A percentile compares a stretch with the other conserved stretches of the same genome.
Evolutionary conservation across 345 rosid species (phyloP).

Genomic region (Syzygium jambos): DNA sequence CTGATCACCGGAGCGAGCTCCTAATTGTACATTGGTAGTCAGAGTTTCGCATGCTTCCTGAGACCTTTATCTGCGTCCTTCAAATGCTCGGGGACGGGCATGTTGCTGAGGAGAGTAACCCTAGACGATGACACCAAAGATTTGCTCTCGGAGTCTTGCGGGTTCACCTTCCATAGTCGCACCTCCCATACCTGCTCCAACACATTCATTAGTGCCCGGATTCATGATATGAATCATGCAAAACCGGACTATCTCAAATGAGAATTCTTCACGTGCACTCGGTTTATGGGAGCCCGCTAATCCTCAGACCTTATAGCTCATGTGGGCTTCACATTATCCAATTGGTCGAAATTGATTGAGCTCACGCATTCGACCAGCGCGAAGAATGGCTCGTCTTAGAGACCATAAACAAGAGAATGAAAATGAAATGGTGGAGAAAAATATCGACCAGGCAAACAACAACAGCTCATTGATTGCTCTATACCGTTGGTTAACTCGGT

Average conservation of each 20-base stretch:
- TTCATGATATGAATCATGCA: not conserved
- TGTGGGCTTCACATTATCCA: not conserved
- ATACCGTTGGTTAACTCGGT: not conserved
- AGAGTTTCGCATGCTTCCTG: constrained; percentile 50
- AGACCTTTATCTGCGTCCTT: constrained; percentile 37
- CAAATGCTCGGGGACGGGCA: constrained; percentile 61
- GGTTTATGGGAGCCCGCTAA: not conserved
- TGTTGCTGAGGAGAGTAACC: constrained; percentile 62
- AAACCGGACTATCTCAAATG: not conserved
- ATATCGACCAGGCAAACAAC: not conserved
- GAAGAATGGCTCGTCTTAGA: too few species aligned
- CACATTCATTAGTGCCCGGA: not conserved
- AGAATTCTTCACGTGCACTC: not conserved
- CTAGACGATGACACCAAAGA: constrained; percentile 48
- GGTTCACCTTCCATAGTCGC: constrained; percentile 45
- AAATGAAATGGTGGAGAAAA: not conserved
- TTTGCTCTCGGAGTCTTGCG: constrained; percentile 22
- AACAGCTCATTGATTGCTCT: not conserved
- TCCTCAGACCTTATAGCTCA: not conserved
- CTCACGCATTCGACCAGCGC: not conserved
- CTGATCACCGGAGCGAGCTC: not conserved
- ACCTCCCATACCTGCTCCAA: constrained; percentile 80
- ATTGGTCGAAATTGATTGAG: not conserved
- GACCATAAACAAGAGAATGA: too few species aligned
- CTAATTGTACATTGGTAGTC: not conserved